A percentile compares a stretch with the other conserved stretches of the same genome.
Evolutionary conservation across 495 filamentous ascomycete species (phyloP).

Genomic region (Oidiodendron maius): DNA sequence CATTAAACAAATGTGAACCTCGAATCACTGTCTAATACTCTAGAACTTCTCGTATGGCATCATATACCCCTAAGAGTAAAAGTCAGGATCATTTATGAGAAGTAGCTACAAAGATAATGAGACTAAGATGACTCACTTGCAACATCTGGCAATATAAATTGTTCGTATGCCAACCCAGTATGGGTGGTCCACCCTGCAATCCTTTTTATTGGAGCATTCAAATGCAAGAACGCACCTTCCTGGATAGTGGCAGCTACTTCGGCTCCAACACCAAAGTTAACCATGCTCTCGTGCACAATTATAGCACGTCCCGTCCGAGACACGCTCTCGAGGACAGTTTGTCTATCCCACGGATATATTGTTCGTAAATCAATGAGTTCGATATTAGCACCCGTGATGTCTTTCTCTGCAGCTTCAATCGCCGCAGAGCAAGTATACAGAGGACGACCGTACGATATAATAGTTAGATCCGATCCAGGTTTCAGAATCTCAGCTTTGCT

Average conservation of each 20-base stretch:
- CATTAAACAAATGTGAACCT: no score
- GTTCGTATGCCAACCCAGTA: constrained; percentile 60
- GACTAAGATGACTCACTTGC: constrained; percentile 59
- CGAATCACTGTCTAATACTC: no score
- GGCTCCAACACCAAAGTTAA: constrained; percentile 70
- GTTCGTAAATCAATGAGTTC: constrained; percentile 74
- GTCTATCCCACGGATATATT: constrained; percentile 70
- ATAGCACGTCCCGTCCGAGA: constrained; percentile 64
- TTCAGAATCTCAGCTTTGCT: constrained; percentile 66
- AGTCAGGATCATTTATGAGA: no score
- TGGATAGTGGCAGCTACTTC: constrained; percentile 71
- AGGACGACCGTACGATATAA: constrained; percentile 68
- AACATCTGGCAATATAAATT: constrained; percentile 66
- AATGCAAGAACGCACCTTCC: constrained; percentile 53
- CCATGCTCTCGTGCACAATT: constrained; percentile 73
- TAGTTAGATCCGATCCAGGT: constrained; percentile 59
- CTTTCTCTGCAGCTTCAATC: constrained; percentile 56
- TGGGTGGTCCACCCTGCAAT: constrained; percentile 70
- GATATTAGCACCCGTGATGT: constrained; percentile 54
- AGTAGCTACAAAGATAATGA: no score
- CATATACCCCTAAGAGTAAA: no score
- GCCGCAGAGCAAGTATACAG: constrained; percentile 64
- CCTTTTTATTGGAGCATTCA: constrained; percentile 70
- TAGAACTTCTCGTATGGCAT: no score
- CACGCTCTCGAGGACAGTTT: constrained; percentile 61